Percentiles rank a stretch among this genome's conserved stretches.
phyloP scores from a whole-genome alignment of 306 rosid species.

The Canavalia ensiformis region DNA sequence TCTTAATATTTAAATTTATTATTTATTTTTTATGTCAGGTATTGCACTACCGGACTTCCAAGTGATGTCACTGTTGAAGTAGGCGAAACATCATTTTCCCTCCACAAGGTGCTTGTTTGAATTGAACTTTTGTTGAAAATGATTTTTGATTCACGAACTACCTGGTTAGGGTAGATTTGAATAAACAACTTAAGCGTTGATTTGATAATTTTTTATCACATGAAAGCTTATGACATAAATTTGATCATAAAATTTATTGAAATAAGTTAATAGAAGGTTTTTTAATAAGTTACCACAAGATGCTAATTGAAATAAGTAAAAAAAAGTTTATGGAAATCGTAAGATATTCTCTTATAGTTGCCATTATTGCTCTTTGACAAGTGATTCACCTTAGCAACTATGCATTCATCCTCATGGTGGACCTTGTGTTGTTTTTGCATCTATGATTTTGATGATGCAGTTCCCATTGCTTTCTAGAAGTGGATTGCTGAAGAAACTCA shows the following conservation, averaged over 20 bases:
- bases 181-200: too few species aligned
- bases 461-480: constrained; percentile 93
- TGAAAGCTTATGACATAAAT: too few species aligned
- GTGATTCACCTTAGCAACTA: background rate
- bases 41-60: constrained; percentile 80
- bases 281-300: too few species aligned
- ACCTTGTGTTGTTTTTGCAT: constrained; percentile 9
- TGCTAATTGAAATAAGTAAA: too few species aligned
- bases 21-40: constrained; percentile 54
- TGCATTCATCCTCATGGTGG: constrained; percentile 6
- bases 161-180: too few species aligned
- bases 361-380: background rate
- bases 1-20: background rate
- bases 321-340: too few species aligned
- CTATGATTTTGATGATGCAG: constrained; percentile 57
- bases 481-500: constrained; percentile 73
- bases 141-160: background rate
- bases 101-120: constrained; percentile 74
- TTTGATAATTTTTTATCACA: too few species aligned
- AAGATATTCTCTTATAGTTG: too few species aligned
- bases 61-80: constrained; percentile 77
- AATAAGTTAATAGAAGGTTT: too few species aligned
- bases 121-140: constrained; percentile 34
- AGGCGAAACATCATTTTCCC: constrained; percentile 74
- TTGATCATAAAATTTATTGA: too few species aligned